Conservation (phyloP, 179 eudicot genomes). For the Carnegiea gigantea region DNA sequence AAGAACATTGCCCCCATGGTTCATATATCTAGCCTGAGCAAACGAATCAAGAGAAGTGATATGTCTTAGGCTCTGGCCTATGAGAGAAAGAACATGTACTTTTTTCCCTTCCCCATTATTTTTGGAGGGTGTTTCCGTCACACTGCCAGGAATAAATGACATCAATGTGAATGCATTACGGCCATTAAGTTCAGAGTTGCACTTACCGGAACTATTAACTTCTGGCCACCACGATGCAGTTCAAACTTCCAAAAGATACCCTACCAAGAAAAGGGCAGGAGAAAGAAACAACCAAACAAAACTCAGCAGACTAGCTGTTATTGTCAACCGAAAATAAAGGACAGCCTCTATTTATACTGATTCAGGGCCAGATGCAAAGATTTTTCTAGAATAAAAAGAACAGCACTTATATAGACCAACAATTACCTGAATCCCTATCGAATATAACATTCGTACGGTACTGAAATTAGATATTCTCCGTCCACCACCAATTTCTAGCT, state of each 20-base stretch:
- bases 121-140: no score
- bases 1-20: neutral
- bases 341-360: neutral
- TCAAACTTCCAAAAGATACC: slow-evolving; percentile 92
- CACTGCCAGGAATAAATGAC: neutral
- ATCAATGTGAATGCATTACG: neutral
- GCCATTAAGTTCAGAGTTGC: slow-evolving; percentile 2
- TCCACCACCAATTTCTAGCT: slow-evolving; percentile 95
- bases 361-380: neutral
- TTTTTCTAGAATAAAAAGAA: neutral
- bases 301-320: slow-evolving; percentile 17
- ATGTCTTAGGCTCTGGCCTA: no score
- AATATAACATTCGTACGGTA: slow-evolving; percentile 78
- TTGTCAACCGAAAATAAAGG: neutral
- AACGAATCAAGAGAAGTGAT: neutral
- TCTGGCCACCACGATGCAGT: slow-evolving; percentile 91
- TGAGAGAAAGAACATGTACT: no score
- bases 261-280: slow-evolving; percentile 36
- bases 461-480: slow-evolving; percentile 86
- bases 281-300: slow-evolving; percentile 23
- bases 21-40: neutral
- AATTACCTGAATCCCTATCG: slow-evolving; percentile 86
- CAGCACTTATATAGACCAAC: neutral
- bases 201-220: slow-evolving; percentile 90
- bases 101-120: no score